Percentiles rank a stretch among this genome's conserved stretches.
phyloP scores from a whole-genome alignment of 331 rosid genomes.

The Quercus lobata region DNA sequence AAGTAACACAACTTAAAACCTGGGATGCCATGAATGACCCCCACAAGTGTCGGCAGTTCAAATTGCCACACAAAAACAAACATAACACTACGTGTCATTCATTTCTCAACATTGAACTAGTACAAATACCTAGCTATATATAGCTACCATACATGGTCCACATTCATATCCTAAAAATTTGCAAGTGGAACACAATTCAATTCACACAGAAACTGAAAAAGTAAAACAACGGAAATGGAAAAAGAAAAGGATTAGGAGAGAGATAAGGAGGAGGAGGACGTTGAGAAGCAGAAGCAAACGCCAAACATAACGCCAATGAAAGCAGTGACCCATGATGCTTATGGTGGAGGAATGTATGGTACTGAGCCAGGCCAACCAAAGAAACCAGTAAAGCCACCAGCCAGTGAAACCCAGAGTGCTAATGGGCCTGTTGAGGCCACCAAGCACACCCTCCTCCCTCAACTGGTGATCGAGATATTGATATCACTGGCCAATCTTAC shows the following conservation, averaged over 20 bases:
- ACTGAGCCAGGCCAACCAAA: slow-evolving; percentile 21
- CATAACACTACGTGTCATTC: background rate
- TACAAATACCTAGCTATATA: background rate
- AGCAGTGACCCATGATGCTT: slow-evolving; percentile 47
- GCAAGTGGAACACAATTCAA: background rate
- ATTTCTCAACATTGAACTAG: background rate
- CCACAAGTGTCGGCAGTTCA: background rate
- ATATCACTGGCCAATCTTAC: slow-evolving; percentile 70
- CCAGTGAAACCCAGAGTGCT: slow-evolving; percentile 65
- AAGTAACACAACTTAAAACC: background rate
- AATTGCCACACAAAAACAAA: slow-evolving; percentile 2
- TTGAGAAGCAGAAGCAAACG: slow-evolving; percentile 9
- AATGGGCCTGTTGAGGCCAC: slow-evolving; percentile 45
- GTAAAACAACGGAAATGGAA: too few relatives aligned
- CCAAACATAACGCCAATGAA: slow-evolving; percentile 51
- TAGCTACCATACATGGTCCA: too few relatives aligned
- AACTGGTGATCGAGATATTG: slow-evolving; percentile 62
- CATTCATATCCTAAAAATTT: background rate
- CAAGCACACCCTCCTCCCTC: slow-evolving; percentile 48
- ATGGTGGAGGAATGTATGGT: slow-evolving; percentile 68
- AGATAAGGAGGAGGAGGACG: slow-evolving; percentile 8
- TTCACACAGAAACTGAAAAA: background rate
- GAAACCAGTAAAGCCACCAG: slow-evolving; percentile 29
- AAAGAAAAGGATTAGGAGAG: background rate
- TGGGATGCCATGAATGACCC: background rate